Conservation (phyloP, 2,329 filamentous ascomycete species). For the Phoma herbarum region DNA sequence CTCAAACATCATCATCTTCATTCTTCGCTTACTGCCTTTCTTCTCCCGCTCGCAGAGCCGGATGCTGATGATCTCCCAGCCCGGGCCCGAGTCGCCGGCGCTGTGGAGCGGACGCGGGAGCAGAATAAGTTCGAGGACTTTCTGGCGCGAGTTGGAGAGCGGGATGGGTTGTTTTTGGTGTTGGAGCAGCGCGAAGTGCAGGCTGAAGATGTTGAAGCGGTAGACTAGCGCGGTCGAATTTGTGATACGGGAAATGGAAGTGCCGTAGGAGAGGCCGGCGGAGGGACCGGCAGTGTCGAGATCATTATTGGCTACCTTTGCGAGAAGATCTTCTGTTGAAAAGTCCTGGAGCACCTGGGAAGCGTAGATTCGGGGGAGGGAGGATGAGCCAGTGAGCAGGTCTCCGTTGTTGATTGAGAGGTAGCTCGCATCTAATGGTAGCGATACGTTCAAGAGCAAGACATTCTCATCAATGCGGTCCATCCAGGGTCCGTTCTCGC, state of each 20-base stretch:
- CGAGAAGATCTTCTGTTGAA: slow-evolving; percentile 8
- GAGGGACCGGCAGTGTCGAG: slow-evolving; percentile 29
- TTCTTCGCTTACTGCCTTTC: neutral
- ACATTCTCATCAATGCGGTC: slow-evolving; percentile 39
- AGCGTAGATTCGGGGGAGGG: slow-evolving; percentile 40
- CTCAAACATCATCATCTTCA: slow-evolving; percentile 37
- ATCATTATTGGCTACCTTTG: slow-evolving; percentile 24
- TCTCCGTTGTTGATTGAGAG: slow-evolving; percentile 39
- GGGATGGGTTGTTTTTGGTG: slow-evolving; percentile 19
- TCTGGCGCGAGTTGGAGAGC: slow-evolving; percentile 33
- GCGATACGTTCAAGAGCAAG: slow-evolving; percentile 44
- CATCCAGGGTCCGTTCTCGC: slow-evolving; percentile 36
- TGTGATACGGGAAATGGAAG: slow-evolving; percentile 33
- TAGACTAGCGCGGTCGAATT: slow-evolving; percentile 34
- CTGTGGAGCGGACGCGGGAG: slow-evolving; percentile 37
- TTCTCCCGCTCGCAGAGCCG: slow-evolving; percentile 25
- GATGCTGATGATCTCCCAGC: slow-evolving; percentile 40
- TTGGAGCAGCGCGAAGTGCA: slow-evolving; percentile 30
- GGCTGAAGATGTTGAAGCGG: slow-evolving; percentile 43
- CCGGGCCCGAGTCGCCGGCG: slow-evolving; percentile 27
- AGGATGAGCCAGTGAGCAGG: slow-evolving; percentile 30
- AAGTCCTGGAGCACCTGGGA: slow-evolving; percentile 39
- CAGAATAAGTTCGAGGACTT: slow-evolving; percentile 41
- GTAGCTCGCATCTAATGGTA: slow-evolving; percentile 38
- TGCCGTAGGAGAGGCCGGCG: slow-evolving; percentile 44